Conservation (phyloP, 768 basidiomycete genomes). For the Phlebiopsis flavidoalba region DNA sequence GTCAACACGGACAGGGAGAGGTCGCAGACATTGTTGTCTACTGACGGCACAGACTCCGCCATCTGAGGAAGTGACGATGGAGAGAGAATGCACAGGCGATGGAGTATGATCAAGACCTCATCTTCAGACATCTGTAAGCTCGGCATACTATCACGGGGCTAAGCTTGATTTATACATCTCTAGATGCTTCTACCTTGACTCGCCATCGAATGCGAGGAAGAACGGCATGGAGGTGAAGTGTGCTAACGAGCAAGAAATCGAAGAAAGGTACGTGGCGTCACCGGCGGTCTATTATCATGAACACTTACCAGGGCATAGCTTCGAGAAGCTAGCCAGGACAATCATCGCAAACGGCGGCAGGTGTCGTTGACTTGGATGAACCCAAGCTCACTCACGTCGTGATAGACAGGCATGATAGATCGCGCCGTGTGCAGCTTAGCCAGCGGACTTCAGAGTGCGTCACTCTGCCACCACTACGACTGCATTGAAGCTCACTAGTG, state of each 20-base stretch:
- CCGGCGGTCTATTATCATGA: neutral
- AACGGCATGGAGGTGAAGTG: slow-evolving; percentile 57
- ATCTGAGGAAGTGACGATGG: slow-evolving; percentile 47
- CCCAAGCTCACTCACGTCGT: slow-evolving; percentile 84
- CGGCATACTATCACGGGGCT: neutral
- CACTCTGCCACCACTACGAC: neutral
- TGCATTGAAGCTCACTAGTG: slow-evolving; percentile 6
- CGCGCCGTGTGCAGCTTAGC: slow-evolving; percentile 65
- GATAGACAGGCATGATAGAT: slow-evolving; percentile 76
- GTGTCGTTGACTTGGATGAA: slow-evolving; percentile 61
- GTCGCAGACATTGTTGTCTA: neutral
- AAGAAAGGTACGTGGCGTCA: slow-evolving; percentile 39
- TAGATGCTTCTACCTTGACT: slow-evolving; percentile 89
- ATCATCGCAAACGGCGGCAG: slow-evolving; percentile 72
- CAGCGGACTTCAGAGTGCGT: slow-evolving; percentile 63
- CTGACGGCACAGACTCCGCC: neutral
- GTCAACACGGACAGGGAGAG: neutral
- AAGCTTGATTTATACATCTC: neutral
- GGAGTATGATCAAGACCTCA: slow-evolving; percentile 73
- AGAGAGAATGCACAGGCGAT: slow-evolving; percentile 60
- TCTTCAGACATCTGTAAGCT: slow-evolving; percentile 80
- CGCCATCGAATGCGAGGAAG: slow-evolving; percentile 62
- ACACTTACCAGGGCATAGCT: slow-evolving; percentile 35
- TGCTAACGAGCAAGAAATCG: slow-evolving; percentile 48
- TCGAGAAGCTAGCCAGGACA: slow-evolving; percentile 42